Evolutionary conservation across 176 grass and related monocot species (phyloP), one percentile per base, ranked within the genome.

Genomic region (Triticum turgidum): DNA sequence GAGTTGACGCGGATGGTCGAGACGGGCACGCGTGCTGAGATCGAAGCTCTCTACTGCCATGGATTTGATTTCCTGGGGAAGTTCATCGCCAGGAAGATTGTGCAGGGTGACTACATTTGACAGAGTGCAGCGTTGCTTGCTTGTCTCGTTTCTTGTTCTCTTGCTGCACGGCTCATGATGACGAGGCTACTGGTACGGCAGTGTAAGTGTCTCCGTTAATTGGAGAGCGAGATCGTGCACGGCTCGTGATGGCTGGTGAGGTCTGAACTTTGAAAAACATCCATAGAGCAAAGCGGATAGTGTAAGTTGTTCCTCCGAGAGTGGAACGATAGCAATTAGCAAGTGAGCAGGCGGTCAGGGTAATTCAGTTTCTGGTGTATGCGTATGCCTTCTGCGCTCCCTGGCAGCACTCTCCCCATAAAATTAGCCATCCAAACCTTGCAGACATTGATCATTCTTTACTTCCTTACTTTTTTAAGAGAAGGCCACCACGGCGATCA

Each of bases 41-140:
- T 95, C 5, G 96, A 98, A 91, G 90, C 96, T 56, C 86, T 98
- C 18, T 95, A 96, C 81, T 92, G 73, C 8, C 92, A 94, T 63
- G 96, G 96, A 20, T 98, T 98, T 25, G 86, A 89, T 92, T 98
- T 91, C 44, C 65, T 98, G 88, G 90, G 93, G 71, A 96, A 94
- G 80, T 98, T 94, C 70, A 86, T 98, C 51, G 78, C 88, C 7
- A 87, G 82, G 58, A 98, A 98, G 87, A 94, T 98, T 89, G 93
- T 98, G n/a, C 93, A 94, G 78, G 84, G 88, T 59, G 91, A 95
- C 85, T 94, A 96, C 78, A 94, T 96, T 87, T 98, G 84, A 95
- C 39, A 70, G 75, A 92, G 9, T 52, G 25, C 24, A 7, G 11
- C 64, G 54, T 13, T 81, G 39, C 4, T 64, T 52, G 25, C 68